Evolutionary conservation across 2,329 filamentous ascomycete species (phyloP).

Genomic region (Arthrobotrys megalospora): DNA sequence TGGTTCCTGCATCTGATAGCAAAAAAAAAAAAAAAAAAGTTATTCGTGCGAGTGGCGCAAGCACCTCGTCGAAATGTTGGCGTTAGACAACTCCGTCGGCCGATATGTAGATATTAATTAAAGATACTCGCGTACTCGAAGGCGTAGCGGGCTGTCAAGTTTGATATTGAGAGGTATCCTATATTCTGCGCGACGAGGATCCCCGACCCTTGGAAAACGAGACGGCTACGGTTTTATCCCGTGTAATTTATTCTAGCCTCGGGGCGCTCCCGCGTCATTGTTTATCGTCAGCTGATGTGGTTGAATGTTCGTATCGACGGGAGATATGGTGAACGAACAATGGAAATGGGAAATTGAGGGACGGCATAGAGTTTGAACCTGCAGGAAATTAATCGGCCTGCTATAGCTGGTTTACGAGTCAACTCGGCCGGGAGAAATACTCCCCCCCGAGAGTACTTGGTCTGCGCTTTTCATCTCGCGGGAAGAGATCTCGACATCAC

Average conservation of each 20-base stretch:
- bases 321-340: background rate
- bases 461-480: background rate
- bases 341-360: background rate
- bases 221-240: slow-evolving; percentile 15
- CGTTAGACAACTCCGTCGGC: background rate
- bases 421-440: background rate
- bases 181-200: background rate
- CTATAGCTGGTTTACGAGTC: too few species aligned
- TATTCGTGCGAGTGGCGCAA: background rate
- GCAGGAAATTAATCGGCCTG: slow-evolving; percentile 2
- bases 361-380: slow-evolving; percentile 16
- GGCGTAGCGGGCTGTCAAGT: slow-evolving; percentile 1
- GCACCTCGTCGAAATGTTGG: background rate
- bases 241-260: background rate
- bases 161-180: background rate
- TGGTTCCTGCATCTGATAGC: slow-evolving; percentile 12
- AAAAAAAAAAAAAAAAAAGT: background rate
- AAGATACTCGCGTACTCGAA: background rate
- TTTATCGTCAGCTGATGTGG: background rate
- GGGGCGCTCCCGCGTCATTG: slow-evolving; percentile 14
- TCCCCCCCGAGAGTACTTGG: background rate
- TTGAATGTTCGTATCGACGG: slow-evolving; percentile 3
- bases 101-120: background rate
- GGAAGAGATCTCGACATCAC: background rate
- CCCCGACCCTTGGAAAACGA: background rate